Percentiles rank a stretch among this genome's conserved stretches.
Conservation (phyloP, 2,329 filamentous ascomycete genomes). For the Apiospora rasikravindrae region DNA sequence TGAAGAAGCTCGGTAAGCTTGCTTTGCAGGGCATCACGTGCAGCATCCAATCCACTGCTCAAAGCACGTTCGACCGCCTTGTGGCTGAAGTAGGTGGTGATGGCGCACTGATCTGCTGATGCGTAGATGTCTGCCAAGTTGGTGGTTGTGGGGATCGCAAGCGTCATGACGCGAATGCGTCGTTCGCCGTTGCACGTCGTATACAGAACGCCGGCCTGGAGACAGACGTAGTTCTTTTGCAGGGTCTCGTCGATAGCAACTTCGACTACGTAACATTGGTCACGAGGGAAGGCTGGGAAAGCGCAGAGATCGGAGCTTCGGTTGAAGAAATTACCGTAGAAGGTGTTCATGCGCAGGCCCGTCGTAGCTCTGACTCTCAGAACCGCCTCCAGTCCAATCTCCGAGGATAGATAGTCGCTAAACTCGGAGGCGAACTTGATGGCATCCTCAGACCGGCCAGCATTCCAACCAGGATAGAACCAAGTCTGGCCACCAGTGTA, state of each 20-base stretch:
- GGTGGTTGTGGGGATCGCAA: slow-evolving; percentile 91
- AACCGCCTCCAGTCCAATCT: slow-evolving; percentile 95
- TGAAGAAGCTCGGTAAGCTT: slow-evolving; percentile 92
- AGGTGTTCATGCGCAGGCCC: slow-evolving; percentile 93
- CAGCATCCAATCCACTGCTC: slow-evolving; percentile 85
- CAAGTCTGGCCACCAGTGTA: slow-evolving; percentile 98
- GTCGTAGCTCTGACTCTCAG: slow-evolving; percentile 94
- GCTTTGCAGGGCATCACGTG: slow-evolving; percentile 85
- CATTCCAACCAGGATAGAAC: slow-evolving; percentile 98
- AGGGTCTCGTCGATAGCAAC: slow-evolving; percentile 97
- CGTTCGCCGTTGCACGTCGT: slow-evolving; percentile 98
- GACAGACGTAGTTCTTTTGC: slow-evolving; percentile 87
- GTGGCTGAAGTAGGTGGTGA: slow-evolving; percentile 94
- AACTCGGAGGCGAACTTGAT: slow-evolving; percentile 98
- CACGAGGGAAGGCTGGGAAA: slow-evolving; percentile 95
- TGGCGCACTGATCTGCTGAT: slow-evolving; percentile 91
- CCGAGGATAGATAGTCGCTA: slow-evolving; percentile 93
- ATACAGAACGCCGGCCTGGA: slow-evolving; percentile 94
- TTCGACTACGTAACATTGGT: slow-evolving; percentile 97
- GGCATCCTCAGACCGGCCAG: slow-evolving; percentile 89
- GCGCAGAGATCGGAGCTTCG: slow-evolving; percentile 95
- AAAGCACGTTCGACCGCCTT: slow-evolving; percentile 94
- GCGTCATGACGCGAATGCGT: slow-evolving; percentile 90
- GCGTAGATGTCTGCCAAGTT: slow-evolving; percentile 91
- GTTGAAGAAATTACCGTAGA: slow-evolving; percentile 99